These are phyloP conservation scores for Naganishia antarctica DNA, from an alignment of 768 basidiomycete genomes.

Conservation along the genomic window DNA sequence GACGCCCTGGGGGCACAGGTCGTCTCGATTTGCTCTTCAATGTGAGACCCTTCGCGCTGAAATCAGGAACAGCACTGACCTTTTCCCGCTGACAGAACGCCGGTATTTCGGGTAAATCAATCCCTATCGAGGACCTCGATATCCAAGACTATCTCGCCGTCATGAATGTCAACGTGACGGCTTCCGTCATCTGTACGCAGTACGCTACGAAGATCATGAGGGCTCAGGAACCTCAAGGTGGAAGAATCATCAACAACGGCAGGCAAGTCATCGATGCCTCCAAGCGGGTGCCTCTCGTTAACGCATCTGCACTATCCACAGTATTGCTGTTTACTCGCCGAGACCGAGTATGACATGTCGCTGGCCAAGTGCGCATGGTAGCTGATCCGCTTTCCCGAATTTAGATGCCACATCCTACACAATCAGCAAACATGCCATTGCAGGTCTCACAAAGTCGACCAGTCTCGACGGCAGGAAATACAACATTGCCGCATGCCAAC, in stretches of 20 bases:
- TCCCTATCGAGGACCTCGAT: constrained; percentile 61
- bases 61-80: background rate
- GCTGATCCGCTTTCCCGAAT: background rate
- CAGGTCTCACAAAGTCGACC: constrained; percentile 69
- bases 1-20: background rate
- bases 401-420: constrained; percentile 59
- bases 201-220: constrained; percentile 73
- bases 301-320: background rate
- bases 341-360: constrained; percentile 41
- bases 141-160: constrained; percentile 52
- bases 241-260: constrained; percentile 81
- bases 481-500: constrained; percentile 71
- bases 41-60: constrained; percentile 50
- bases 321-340: constrained; percentile 47
- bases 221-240: constrained; percentile 65
- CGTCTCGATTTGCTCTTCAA: constrained; percentile 67
- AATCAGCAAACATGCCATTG: constrained; percentile 72
- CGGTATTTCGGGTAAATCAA: constrained; percentile 56
- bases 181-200: constrained; percentile 68
- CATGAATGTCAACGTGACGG: constrained; percentile 67
- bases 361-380: background rate
- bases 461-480: constrained; percentile 69
- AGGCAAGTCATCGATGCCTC: background rate
- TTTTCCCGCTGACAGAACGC: constrained; percentile 59
- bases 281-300: no score